Evolutionary conservation across 352 stramenopile genomes (phyloP), one percentile per base, ranked within the genome.

Genomic region (Globisporangium recalcitrans): DNA sequence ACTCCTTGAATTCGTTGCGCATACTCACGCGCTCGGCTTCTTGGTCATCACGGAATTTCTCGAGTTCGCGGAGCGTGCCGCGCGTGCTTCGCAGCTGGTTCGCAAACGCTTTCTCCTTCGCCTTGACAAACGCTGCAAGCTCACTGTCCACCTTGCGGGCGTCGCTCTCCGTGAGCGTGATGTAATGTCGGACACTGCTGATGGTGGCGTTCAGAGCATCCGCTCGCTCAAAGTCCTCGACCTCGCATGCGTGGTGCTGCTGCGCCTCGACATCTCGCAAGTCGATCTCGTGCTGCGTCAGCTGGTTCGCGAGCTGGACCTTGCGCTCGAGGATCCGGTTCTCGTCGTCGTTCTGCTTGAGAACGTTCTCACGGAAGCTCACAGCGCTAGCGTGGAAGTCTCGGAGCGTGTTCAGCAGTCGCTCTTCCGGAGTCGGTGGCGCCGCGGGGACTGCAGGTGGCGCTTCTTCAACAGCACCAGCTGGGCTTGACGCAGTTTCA

Each of bases 221-320:
- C 0, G 85, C 85, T 36, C 86, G 87, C 51, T 95, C 85, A 54
- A 95, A 95, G 71, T 95, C 85, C 53, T 95, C 85, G 31, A 90
- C 73, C 60, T 91, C 82, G 42, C 77, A 83, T 1, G 85, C 83
- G 49, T 89, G 83, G 19, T 93, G 77, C 53, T 95, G 85, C 65
- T 91, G 80, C 11, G 77, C 83, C 62, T 95, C 85, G n/a, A 95
- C 75, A 9, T 86, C 77, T 13, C 73, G 75, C 31, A 95, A 65
- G 65, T 95, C 85, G 48, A 91, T 75, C 62, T 90, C 81, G 56
- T 88, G 91, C 65, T 91, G 82, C 29, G 72, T 84, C n/a, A 95
- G 55, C 59, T 91, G 85, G 52, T 78, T 78, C 26, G 74, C 68
- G 1, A 92, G 71, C 55, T 89, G 75, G 2, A 71, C 55, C 55